Evolutionary conservation across 208 protist species (phyloP), one percentile per base, ranked within the genome.

Genomic region (Trypanosoma mega): DNA sequence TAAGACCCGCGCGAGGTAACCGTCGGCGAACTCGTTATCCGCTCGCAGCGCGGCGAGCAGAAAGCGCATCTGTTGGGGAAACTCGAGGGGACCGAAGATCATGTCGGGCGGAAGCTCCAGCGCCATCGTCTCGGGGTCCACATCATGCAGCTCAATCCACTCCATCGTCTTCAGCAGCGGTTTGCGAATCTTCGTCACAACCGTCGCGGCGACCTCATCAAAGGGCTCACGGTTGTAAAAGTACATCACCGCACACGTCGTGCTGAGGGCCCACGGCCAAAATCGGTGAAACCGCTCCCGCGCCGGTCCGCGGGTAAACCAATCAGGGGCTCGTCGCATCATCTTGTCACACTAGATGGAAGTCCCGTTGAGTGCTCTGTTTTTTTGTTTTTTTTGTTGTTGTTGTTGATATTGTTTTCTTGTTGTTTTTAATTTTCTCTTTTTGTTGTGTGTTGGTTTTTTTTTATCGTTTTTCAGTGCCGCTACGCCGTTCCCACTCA

Each of bases 101-200:
- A 86, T 79, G 63, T 96, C 90, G 0, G 90, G 86, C 3, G 90
- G 90, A 39, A 96, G 82, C 73, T 96, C 86, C 2, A 96, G 71
- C 44, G 86, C 76, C 83, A 91, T 88, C 56, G 86, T 80, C 74
- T 96, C 86, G 3, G 85, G 90, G 55, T 93, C 85, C 48, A 93
- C 86, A 57, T 96, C 90, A 62, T 89, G 83, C 50, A 91, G 41
- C 70, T 96, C 90, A 62, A 96, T 82, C 87, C 86, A 93, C 75
- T 92, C 83, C 81, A 90, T 92, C 29, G 79, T 89, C 63, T 78
- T 72, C 2, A 96, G 73, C 50, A 96, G 58, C 21, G 90, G 86
- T 36, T 78, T 78, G 41, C 90, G 83, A 41, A 96, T 85, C 41
- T 77, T 84, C 3, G 82, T 90, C 9, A 86, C 77, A 12, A 92